Evolutionary conservation across 495 filamentous ascomycete species (phyloP), one percentile per base, ranked within the genome.

Genomic region (Aspergillus wentii): DNA sequence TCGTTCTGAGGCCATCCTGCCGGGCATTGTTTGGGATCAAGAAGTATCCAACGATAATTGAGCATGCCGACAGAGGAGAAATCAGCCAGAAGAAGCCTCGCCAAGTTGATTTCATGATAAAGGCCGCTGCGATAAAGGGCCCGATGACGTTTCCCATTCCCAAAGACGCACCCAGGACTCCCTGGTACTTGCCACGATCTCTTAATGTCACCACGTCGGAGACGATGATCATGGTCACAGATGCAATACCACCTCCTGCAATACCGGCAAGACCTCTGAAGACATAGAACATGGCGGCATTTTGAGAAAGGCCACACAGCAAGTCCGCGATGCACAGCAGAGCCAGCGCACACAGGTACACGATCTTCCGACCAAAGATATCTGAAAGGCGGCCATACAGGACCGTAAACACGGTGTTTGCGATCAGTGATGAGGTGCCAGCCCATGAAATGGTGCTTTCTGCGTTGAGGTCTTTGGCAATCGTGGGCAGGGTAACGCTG

Each of bases 351-450:
- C 51, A 56, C 1, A 76, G 50, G 42, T 69, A 69, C 10, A 77
- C 62, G 22, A 64, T 56, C 50, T 79, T 78, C 2, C 75, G 68
- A 9, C 76, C 76, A 39, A 79, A 73, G 17, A 78, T 76, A 56
- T 78, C 70, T 1, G 74, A 78, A 4, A 82, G 46, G 17, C 77
- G 66, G 13, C 76, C 75, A 32, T 78, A 80, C 0, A 78, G 61
- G n/a, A 78, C 72, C 10, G 76, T 76, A 36, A 83, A 85, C 37
- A 80, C 78, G 8, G 80, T 84, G 50, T 83, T 85, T 2, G 81
- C 80, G 36, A 89, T 80, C 14, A 88, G 60, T 17, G 82, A 82
- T 3, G 83, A 84, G 1, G 82, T 88, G n/a, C 82, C 85, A 4
- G 83, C 76, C 85, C 84, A 90, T 0, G 76, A 83, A 16, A 86